These are phyloP conservation scores for Podochytrium sp. DNA, from an alignment of 192 early-diverging fungal genomes.

Conservation along the genomic window DNA sequence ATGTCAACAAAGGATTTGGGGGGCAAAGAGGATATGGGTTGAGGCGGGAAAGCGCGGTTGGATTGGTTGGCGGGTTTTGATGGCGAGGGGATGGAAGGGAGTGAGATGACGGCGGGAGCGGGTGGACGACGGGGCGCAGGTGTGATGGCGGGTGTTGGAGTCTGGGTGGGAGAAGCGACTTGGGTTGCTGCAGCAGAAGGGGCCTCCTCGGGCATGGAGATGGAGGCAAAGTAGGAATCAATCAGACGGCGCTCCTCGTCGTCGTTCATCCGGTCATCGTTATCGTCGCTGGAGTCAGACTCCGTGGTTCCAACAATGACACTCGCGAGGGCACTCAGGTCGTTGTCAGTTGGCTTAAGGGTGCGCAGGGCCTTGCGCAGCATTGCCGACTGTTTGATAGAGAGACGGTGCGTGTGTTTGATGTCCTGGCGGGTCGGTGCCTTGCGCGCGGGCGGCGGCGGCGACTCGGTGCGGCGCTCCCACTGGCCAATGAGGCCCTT, in stretches of 20 bases:
- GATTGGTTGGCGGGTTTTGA: background rate
- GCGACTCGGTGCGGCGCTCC: background rate
- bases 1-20: background rate
- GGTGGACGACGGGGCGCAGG: no score
- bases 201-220: no score
- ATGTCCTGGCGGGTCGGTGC: background rate
- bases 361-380: constrained; percentile 2
- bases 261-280: background rate
- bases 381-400: background rate
- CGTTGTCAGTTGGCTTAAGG: background rate
- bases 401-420: background rate
- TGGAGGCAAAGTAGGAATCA: background rate
- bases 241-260: background rate
- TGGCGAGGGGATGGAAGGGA: background rate
- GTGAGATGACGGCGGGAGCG: no score
- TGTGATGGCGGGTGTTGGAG: no score
- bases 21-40: no score
- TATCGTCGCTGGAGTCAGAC: background rate
- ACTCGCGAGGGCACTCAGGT: background rate
- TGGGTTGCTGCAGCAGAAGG: no score
- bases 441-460: background rate
- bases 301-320: background rate
- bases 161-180: no score
- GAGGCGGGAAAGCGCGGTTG: no score
- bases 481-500: constrained; percentile 1